phyloP scores from a whole-genome alignment of 2,329 filamentous ascomycete genomes.

The Fusarium paranaense region DNA sequence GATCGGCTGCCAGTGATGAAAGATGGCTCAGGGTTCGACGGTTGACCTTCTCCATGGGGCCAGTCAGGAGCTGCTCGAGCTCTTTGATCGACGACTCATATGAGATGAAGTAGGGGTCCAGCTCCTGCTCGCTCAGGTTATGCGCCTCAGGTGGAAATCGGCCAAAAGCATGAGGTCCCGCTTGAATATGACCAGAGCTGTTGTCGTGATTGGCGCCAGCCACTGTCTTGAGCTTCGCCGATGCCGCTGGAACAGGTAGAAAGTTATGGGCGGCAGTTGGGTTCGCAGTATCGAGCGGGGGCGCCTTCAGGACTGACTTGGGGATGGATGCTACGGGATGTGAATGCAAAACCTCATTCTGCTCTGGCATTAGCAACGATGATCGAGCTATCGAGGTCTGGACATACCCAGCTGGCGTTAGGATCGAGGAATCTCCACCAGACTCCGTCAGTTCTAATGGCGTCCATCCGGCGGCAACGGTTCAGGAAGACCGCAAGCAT shows the following conservation, averaged over 20 bases:
- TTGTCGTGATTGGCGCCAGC: conserved; percentile 52
- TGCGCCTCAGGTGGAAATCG: conserved; percentile 86
- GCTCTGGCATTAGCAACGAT: conserved; percentile 31
- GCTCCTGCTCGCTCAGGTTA: conserved; percentile 84
- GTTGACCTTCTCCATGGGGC: conserved; percentile 97
- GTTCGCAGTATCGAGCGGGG: conserved; percentile 95
- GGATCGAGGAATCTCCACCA: conserved; percentile 99
- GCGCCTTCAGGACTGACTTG: conserved; percentile 93
- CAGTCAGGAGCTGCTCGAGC: conserved; percentile 86
- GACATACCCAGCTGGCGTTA: conserved; percentile 93
- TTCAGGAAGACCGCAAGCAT: conserved; percentile 98
- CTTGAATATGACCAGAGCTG: conserved; percentile 52
- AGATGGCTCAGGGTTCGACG: conserved; percentile 88
- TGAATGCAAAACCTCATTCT: conserved; percentile 96
- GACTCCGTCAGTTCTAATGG: conserved; percentile 90
- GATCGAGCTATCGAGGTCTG: neutral
- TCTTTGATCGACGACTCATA: conserved; percentile 95
- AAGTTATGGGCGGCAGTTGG: conserved; percentile 87
- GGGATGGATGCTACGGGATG: conserved; percentile 91
- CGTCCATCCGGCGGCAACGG: conserved; percentile 90
- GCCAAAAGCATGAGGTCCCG: conserved; percentile 71
- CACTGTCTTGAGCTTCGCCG: conserved; percentile 82
- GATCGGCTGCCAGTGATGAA: conserved; percentile 83
- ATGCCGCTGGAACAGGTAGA: conserved; percentile 86
- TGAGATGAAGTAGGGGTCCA: conserved; percentile 95